Evolutionary conservation across 345 rosid genomes (phyloP).

Genomic region (Moricandia arvensis): DNA sequence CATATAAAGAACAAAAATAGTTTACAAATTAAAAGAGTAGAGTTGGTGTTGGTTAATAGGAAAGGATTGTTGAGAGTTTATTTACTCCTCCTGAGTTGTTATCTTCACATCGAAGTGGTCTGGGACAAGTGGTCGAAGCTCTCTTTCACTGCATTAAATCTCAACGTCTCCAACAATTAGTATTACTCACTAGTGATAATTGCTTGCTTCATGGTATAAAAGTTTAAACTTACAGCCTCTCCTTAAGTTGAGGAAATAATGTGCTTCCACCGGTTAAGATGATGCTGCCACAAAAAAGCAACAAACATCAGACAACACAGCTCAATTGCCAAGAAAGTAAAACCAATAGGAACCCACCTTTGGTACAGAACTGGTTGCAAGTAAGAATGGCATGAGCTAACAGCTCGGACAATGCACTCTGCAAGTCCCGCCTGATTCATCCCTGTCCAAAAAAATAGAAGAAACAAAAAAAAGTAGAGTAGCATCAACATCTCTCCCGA

Average conservation of each 20-base stretch:
- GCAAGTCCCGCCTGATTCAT: constrained; percentile 97
- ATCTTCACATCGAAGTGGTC: constrained; percentile 75
- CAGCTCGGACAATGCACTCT: constrained; percentile 91
- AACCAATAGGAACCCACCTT: constrained; percentile 38
- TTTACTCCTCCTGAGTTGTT: constrained; percentile 82
- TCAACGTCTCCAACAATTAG: too few relatives aligned
- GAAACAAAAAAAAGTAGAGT: background rate
- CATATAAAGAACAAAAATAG: background rate
- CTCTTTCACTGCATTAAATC: constrained; percentile 57
- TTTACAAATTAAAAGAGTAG: background rate
- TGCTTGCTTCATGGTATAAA: background rate
- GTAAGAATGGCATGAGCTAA: constrained; percentile 75
- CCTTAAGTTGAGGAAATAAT: constrained; percentile 69
- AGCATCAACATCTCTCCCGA: constrained; percentile 9
- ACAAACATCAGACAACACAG: constrained; percentile 22
- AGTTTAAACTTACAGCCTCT: constrained; percentile 66
- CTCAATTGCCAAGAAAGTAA: background rate
- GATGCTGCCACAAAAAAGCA: constrained; percentile 51
- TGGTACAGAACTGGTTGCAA: constrained; percentile 87
- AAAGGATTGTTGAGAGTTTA: constrained; percentile 16
- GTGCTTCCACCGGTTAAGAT: constrained; percentile 95
- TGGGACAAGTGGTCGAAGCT: constrained; percentile 96
- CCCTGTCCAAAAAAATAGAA: constrained; percentile 51
- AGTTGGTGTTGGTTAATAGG: background rate
- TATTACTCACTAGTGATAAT: background rate